These are phyloP conservation scores for Aspergillus affinis DNA, from an alignment of 495 filamentous ascomycete species.

Conservation along the genomic window DNA sequence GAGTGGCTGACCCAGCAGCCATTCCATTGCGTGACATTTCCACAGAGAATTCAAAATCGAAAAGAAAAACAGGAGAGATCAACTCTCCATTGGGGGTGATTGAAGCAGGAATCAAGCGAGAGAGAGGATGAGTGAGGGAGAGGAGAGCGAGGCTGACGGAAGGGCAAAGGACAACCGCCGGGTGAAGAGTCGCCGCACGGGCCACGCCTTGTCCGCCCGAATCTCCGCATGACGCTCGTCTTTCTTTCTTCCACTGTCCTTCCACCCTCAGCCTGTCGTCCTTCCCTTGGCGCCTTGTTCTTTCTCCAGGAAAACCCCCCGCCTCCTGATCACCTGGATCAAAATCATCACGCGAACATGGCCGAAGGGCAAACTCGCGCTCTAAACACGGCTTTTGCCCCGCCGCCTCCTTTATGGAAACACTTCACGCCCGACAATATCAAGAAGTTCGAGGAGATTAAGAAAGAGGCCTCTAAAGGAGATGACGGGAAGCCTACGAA, in stretches of 20 bases:
- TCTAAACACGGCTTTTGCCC: slow-evolving; percentile 67
- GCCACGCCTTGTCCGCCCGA: slow-evolving; percentile 3
- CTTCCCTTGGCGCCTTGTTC: neutral
- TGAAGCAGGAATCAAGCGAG: neutral
- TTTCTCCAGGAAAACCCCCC: neutral
- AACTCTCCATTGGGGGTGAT: neutral
- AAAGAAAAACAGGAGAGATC: slow-evolving; percentile 6
- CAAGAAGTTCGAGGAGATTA: slow-evolving; percentile 58
- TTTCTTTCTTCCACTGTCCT: neutral
- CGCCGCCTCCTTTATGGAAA: slow-evolving; percentile 88
- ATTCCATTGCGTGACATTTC: slow-evolving; percentile 35
- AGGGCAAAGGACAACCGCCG: neutral
- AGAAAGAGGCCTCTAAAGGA: slow-evolving; percentile 43
- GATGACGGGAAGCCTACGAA: slow-evolving; percentile 33
- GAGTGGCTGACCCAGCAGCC: slow-evolving; percentile 30
- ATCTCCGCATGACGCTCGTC: slow-evolving; percentile 12
- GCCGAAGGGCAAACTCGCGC: slow-evolving; percentile 52
- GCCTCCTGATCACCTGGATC: neutral
- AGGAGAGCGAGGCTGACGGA: neutral
- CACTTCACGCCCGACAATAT: slow-evolving; percentile 81
- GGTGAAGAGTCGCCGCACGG: slow-evolving; percentile 6
- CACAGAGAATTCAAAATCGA: neutral
- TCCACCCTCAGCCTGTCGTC: neutral
- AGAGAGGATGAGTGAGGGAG: neutral
- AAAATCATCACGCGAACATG: slow-evolving; percentile 33